Conservation (phyloP, 2,329 filamentous ascomycete species). For the Hypoxylon sp. region DNA sequence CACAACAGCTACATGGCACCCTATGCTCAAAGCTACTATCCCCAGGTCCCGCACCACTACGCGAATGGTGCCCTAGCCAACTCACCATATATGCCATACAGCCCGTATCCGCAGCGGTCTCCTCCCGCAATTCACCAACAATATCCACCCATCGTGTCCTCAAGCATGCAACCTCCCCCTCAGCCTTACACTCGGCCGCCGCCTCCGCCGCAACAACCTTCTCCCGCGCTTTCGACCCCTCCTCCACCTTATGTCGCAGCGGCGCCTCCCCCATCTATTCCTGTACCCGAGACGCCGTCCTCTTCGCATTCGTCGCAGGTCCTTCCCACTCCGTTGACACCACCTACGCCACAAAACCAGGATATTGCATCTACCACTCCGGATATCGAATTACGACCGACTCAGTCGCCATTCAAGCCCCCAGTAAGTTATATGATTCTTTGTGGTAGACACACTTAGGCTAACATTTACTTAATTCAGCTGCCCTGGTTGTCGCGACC, state of each 20-base stretch:
- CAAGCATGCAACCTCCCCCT: conserved; percentile 54
- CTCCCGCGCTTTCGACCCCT: conserved; percentile 68
- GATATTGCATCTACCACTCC: conserved; percentile 47
- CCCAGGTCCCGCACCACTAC: conserved; percentile 71
- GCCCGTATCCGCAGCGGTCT: conserved; percentile 51
- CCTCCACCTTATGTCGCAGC: conserved; percentile 59
- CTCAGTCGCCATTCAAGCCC: conserved; percentile 57
- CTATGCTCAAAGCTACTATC: conserved; percentile 65
- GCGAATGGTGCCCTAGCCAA: conserved; percentile 64
- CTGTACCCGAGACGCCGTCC: conserved; percentile 65
- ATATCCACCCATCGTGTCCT: conserved; percentile 66
- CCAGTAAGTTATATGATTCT: conserved; percentile 61
- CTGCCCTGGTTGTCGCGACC: conserved; percentile 70
- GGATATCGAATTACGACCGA: conserved; percentile 46
- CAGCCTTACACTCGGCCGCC: conserved; percentile 64
- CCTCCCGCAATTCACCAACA: conserved; percentile 62
- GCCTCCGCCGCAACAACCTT: conserved; percentile 57
- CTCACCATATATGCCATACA: conserved; percentile 64
- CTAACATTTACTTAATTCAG: conserved; percentile 55
- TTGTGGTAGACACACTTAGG: conserved; percentile 9
- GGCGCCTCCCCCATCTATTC: conserved; percentile 58
- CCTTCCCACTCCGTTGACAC: conserved; percentile 60
- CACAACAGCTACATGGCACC: conserved; percentile 62
- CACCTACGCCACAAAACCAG: conserved; percentile 60
- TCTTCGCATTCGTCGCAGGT: conserved; percentile 64